Percentiles rank a stretch among this genome's conserved stretches.
Conservation (phyloP, 208 protist genomes). For the Trypanosoma lewisi region DNA sequence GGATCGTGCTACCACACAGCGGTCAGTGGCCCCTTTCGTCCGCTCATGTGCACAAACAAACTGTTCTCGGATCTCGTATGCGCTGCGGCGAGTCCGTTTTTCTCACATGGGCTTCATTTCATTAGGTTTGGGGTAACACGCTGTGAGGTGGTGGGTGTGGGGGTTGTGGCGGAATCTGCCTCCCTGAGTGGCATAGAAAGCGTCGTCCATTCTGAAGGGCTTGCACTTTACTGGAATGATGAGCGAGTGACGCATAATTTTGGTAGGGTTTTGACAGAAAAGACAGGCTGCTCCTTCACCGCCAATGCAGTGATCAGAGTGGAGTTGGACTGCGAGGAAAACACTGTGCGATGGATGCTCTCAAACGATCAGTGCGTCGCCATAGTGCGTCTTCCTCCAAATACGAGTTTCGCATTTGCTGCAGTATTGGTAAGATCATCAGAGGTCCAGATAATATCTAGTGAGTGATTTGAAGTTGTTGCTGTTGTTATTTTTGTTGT, state of each 20-base stretch:
- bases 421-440: constrained; percentile 41
- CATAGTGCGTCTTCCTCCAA: constrained; percentile 50
- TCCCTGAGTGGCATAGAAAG: constrained; percentile 9
- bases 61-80: constrained; percentile 46
- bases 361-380: constrained; percentile 42
- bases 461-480: constrained; percentile 4
- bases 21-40: constrained; percentile 34
- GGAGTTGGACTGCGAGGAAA: constrained; percentile 50
- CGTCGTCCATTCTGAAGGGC: constrained; percentile 8
- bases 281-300: constrained; percentile 38
- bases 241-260: constrained; percentile 54
- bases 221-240: constrained; percentile 73
- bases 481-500: constrained; percentile 12
- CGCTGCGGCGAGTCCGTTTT: constrained; percentile 47
- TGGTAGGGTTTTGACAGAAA: constrained; percentile 24
- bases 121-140: constrained; percentile 51
- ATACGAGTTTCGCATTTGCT: constrained; percentile 47
- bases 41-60: constrained; percentile 28
- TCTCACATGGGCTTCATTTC: constrained; percentile 33
- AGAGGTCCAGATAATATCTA: constrained; percentile 49
- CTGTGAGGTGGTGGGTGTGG: constrained; percentile 53
- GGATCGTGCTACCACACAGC: constrained; percentile 23
- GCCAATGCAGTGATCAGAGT: constrained; percentile 35
- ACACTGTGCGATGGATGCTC: constrained; percentile 51
- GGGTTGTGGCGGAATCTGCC: constrained; percentile 31